Conservation (phyloP, 1,284 basidiomycete genomes). For the Leccinum fuscescens region DNA sequence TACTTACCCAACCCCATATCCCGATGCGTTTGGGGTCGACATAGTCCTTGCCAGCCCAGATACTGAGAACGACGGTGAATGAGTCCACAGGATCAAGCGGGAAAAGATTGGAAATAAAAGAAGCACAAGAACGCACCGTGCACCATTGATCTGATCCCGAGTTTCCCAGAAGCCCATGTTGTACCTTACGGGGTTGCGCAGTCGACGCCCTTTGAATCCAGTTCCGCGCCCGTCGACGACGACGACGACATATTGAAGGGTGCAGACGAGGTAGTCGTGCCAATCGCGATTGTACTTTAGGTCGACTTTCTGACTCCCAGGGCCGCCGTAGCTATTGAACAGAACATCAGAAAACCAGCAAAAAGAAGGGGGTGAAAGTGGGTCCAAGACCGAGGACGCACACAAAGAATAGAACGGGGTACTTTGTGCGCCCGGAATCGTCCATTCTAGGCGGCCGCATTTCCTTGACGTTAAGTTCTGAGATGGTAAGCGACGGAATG, state of each 20-base stretch:
- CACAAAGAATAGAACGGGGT: slow-evolving; percentile 89
- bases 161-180: slow-evolving; percentile 88
- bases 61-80: slow-evolving; percentile 36
- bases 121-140: slow-evolving; percentile 52
- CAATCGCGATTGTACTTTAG: slow-evolving; percentile 72
- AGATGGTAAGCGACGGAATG: slow-evolving; percentile 19
- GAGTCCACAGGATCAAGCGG: background rate
- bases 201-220: slow-evolving; percentile 79
- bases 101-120: slow-evolving; percentile 9
- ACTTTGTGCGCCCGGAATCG: slow-evolving; percentile 86
- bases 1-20: slow-evolving; percentile 90
- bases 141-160: slow-evolving; percentile 84
- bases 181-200: slow-evolving; percentile 82
- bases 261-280: slow-evolving; percentile 84
- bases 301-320: slow-evolving; percentile 77
- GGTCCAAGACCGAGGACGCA: slow-evolving; percentile 30
- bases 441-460: slow-evolving; percentile 91
- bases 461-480: slow-evolving; percentile 86
- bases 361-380: background rate
- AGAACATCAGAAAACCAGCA: slow-evolving; percentile 4
- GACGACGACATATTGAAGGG: slow-evolving; percentile 84
- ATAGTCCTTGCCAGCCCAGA: slow-evolving; percentile 75
- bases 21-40: slow-evolving; percentile 84
- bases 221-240: slow-evolving; percentile 93
- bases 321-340: slow-evolving; percentile 79